Evolutionary conservation across 768 basidiomycete genomes (phyloP).

Genomic region (Tricholoma sp.): DNA sequence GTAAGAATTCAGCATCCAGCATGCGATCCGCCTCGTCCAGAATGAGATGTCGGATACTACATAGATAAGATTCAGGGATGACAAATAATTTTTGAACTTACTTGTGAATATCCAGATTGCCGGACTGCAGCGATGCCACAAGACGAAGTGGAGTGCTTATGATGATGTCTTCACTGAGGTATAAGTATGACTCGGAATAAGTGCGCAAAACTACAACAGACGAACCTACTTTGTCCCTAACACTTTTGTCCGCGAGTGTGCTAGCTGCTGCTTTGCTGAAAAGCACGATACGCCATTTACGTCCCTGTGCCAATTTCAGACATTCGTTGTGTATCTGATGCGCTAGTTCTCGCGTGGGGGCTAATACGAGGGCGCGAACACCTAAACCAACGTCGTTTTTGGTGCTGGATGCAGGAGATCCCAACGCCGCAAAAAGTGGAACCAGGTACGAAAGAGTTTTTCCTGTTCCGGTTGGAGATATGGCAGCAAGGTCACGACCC

Average conservation of each 20-base stretch:
- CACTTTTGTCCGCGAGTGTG: slow-evolving; percentile 68
- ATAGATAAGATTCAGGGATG: not conserved
- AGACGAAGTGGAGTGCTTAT: slow-evolving; percentile 91
- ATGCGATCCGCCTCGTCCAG: slow-evolving; percentile 92
- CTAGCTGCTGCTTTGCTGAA: slow-evolving; percentile 89
- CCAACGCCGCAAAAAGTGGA: slow-evolving; percentile 65
- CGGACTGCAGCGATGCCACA: slow-evolving; percentile 71
- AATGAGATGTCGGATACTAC: slow-evolving; percentile 79
- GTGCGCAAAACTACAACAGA: slow-evolving; percentile 13
- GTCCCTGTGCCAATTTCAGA: slow-evolving; percentile 71
- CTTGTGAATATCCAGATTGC: slow-evolving; percentile 67
- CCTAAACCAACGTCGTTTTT: slow-evolving; percentile 46
- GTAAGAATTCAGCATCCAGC: slow-evolving; percentile 82
- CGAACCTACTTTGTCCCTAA: slow-evolving; percentile 73
- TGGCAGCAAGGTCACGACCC: slow-evolving; percentile 85
- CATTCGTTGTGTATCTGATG: slow-evolving; percentile 94
- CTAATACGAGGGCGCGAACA: slow-evolving; percentile 75
- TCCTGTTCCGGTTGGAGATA: slow-evolving; percentile 96
- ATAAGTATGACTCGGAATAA: slow-evolving; percentile 1
- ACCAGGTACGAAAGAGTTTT: slow-evolving; percentile 93
- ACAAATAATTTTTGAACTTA: slow-evolving; percentile 29
- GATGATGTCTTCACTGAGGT: slow-evolving; percentile 63
- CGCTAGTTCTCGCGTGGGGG: slow-evolving; percentile 93
- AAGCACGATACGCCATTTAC: slow-evolving; percentile 78
- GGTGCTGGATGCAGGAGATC: slow-evolving; percentile 46